Evolutionary conservation across 768 basidiomycete genomes (phyloP), one percentile per base, ranked within the genome.

Genomic region (Hericium coralloides): DNA sequence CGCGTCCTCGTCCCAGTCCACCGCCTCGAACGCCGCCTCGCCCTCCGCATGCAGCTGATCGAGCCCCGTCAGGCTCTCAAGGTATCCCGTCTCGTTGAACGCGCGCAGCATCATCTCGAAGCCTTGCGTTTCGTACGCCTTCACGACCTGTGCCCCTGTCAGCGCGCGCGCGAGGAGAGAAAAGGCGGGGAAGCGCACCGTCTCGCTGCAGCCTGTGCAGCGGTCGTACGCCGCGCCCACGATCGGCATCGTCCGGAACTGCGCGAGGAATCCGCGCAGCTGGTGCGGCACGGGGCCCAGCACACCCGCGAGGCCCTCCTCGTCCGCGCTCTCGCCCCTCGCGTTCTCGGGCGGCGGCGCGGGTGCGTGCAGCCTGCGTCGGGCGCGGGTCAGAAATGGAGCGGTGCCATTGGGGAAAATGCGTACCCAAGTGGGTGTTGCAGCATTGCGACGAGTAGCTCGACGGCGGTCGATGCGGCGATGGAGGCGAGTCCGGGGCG

Each of bases 221-320:
- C 78, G 74, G 55, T 85, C 80, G 67, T 89, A 99, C 1, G 93
- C 91, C 2, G 87, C 83, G 0, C 95, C 97, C 0, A 86, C 83
- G 58, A 99, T 84, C 25, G 83, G 81, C 63, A 98, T 75, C 45
- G 84, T 92, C 53, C 84, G 78, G 76, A 95, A 99, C 60, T 92
- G 87, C 5, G 84, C 83, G 3, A 98, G 78, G 74, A 84, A 93
- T 0, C 95, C 97, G 4, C 97, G 84, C 10, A 98, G 76, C 67
- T 98, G 95, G 68, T 98, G 97, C 1, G 97, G 97, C 3, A 98
- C 90, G 17, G 86, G 73, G 0, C 95, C 95, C 2, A 98, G 79
- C 10, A 91, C 82, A 63, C 82, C 80, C 22, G 70, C 68, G 12
- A 65, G 64, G 31, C 60, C 64, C 14, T 62, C 61, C 23, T 53